Evolutionary conservation across 1,139 yeast species (phyloP).

Genomic region (Geotrichum histeridarum): DNA sequence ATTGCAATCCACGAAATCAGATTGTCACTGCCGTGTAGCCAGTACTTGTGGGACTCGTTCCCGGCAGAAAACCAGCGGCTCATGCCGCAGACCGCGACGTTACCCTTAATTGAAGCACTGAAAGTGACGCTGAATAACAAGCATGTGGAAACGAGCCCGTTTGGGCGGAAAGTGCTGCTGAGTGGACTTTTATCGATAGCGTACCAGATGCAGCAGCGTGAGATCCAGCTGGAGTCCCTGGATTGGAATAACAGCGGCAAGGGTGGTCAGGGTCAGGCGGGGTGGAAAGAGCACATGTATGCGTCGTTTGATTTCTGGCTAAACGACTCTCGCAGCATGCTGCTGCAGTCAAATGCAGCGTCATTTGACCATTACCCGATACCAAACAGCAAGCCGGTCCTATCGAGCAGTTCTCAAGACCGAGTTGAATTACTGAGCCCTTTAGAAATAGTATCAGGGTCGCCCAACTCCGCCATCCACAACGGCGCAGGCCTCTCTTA

Average conservation of each 20-base stretch:
- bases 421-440: not conserved
- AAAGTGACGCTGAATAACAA: slow-evolving; percentile 52
- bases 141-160: slow-evolving; percentile 46
- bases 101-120: slow-evolving; percentile 51
- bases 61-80: slow-evolving; percentile 27
- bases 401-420: not conserved
- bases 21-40: slow-evolving; percentile 72
- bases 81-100: slow-evolving; percentile 30
- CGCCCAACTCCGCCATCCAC: not conserved
- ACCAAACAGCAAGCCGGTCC: not conserved
- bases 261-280: not conserved
- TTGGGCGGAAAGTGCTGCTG: slow-evolving; percentile 61
- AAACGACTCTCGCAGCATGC: slow-evolving; percentile 11
- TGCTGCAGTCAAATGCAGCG: slow-evolving; percentile 21
- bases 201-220: slow-evolving; percentile 72
- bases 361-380: slow-evolving; percentile 22
- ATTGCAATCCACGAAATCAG: slow-evolving; percentile 68
- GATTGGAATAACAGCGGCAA: slow-evolving; percentile 33
- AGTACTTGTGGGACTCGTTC: slow-evolving; percentile 64
- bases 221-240: slow-evolving; percentile 49
- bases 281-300: slow-evolving; percentile 11
- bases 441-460: not conserved
- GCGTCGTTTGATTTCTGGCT: slow-evolving; percentile 15
- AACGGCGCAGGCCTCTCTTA: slow-evolving; percentile 14
- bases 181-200: slow-evolving; percentile 68